A percentile compares a stretch with the other conserved stretches of the same genome.
phyloP scores from a whole-genome alignment of 2,329 filamentous ascomycete genomes.

The Cladorrhinum sp. region DNA sequence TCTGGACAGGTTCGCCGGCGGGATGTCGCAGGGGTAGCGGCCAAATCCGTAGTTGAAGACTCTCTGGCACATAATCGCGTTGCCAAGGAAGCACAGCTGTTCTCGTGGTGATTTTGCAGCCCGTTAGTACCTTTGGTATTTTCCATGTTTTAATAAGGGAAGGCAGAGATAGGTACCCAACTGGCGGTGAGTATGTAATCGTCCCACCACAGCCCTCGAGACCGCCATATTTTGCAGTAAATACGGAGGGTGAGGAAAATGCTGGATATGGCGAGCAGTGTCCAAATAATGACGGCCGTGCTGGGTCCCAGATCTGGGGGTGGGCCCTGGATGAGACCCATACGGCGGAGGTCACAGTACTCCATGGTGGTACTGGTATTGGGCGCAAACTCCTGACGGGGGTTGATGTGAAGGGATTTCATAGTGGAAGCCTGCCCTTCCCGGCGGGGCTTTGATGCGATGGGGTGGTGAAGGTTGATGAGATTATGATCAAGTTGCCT shows the following conservation, averaged over 20 bases:
- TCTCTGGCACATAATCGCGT: constrained; percentile 4
- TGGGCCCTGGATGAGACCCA: background rate
- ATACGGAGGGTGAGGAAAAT: constrained; percentile 19
- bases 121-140: too few relatives aligned
- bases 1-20: background rate
- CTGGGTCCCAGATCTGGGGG: constrained; percentile 1
- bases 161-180: constrained; percentile 7
- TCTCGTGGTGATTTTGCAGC: background rate
- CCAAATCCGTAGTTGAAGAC: constrained; percentile 15
- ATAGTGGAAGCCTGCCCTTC: background rate
- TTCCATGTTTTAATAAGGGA: too few relatives aligned
- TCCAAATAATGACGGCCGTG: constrained; percentile 12
- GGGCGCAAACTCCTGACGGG: background rate
- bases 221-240: constrained; percentile 21
- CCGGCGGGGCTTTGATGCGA: background rate
- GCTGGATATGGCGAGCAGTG: constrained; percentile 8
- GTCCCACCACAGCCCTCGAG: constrained; percentile 23
- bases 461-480: background rate
- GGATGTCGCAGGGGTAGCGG: constrained; percentile 17
- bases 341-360: constrained; percentile 2
- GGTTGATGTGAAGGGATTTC: background rate
- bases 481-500: background rate
- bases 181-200: constrained; percentile 17
- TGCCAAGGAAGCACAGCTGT: constrained; percentile 9
- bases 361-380: background rate